These are phyloP conservation scores for Kwoniella pini DNA, from an alignment of 768 basidiomycete genomes.

Conservation along the genomic window DNA sequence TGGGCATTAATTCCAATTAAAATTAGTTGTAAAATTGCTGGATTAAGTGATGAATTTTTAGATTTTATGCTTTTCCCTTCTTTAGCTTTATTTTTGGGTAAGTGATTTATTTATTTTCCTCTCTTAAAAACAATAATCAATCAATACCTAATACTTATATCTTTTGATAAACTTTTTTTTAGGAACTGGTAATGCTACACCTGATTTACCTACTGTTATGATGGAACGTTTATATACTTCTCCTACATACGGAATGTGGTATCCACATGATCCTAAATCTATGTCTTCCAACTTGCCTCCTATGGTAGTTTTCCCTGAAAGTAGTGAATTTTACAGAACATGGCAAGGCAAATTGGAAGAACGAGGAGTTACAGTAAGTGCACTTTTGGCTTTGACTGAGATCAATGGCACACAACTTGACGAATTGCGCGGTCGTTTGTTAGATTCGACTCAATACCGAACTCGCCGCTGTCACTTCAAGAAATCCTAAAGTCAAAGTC, in stretches of 20 bases:
- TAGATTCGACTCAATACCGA: conserved; percentile 55
- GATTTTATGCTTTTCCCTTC: conserved; percentile 55
- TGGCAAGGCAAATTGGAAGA: conserved; percentile 54
- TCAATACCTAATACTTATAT: background rate
- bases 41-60: conserved; percentile 56
- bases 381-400: background rate
- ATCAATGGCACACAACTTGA: too few species aligned
- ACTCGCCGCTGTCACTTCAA: conserved; percentile 43
- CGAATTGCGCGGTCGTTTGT: too few species aligned
- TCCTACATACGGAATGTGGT: conserved; percentile 58
- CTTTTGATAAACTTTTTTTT: background rate
- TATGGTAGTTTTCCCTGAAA: conserved; percentile 58
- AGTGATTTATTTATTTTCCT: background rate
- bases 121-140: too few species aligned
- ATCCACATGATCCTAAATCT: conserved; percentile 53
- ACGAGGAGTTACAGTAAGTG: conserved; percentile 54
- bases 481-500: conserved; percentile 52
- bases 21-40: conserved; percentile 56
- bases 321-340: conserved; percentile 54
- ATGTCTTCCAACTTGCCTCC: conserved; percentile 56
- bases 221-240: conserved; percentile 58
- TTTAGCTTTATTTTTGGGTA: conserved; percentile 53
- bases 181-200: conserved; percentile 57
- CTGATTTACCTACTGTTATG: conserved; percentile 56
- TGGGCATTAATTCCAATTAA: conserved; percentile 58